Conservation (phyloP, 768 basidiomycete species). For the Boletus reticulatus region DNA sequence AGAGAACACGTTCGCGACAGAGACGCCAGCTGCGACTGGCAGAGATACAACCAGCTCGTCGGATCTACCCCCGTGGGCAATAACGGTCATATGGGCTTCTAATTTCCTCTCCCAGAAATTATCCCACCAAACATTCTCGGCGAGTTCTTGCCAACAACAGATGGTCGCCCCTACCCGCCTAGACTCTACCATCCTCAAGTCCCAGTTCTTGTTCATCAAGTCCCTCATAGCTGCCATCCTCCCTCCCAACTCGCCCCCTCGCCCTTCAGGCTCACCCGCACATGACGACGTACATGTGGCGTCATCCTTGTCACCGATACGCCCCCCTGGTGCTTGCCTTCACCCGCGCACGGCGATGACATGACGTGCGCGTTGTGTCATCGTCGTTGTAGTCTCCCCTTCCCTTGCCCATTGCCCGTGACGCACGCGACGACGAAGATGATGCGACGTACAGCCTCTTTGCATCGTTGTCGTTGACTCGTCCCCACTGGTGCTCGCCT, state of each 20-base stretch:
- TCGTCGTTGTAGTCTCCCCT: no score
- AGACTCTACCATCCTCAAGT: slow-evolving; percentile 5
- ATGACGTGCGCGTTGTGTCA: no score
- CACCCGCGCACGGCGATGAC: no score
- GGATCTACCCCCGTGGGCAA: not conserved
- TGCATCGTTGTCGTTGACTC: no score
- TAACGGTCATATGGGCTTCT: not conserved
- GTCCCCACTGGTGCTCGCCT: no score
- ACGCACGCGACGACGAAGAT: no score
- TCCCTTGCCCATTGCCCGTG: no score
- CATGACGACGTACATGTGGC: no score
- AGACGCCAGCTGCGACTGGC: not conserved
- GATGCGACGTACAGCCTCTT: no score
- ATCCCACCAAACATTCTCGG: slow-evolving; percentile 4
- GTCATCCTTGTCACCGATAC: no score
- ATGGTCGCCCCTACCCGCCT: not conserved
- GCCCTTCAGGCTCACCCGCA: no score
- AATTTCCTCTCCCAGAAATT: slow-evolving; percentile 9
- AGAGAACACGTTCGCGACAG: slow-evolving; percentile 7
- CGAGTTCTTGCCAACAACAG: not conserved
- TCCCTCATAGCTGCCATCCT: slow-evolving; percentile 8
- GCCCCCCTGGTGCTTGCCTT: no score
- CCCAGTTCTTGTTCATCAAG: slow-evolving; percentile 10
- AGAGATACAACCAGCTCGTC: slow-evolving; percentile 2
- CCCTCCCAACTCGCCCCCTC: slow-evolving; percentile 2